Base-by-base conservation (phyloP, 2,329 filamentous ascomycete species). In the Lachnellula cervina region DNA sequence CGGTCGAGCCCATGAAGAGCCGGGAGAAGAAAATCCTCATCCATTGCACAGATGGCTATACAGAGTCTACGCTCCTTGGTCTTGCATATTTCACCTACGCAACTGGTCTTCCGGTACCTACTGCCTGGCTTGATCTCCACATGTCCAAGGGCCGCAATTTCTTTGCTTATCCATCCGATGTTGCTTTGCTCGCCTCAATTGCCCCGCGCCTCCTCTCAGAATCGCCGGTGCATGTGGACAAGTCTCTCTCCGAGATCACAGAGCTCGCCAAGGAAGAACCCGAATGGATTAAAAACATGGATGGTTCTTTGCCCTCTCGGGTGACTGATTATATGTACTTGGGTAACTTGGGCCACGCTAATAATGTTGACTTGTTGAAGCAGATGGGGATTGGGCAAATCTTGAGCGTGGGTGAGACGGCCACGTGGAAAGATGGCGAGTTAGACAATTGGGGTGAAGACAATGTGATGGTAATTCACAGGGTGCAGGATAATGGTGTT, bases 401-500 rank as follows among this genome's bases (percentile, higher is more conserved):
- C 44, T 77, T 99, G 28, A 97, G 92, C 65, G 91, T 99, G 32
- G 94, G 94, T 2, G 94, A 99, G 75, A 86, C 86, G 2, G 83
- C 94, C 1, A 84, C 83, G 62, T 97, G 94, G 94, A 79, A 80
- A 3, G 83, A 88, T 23, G 82, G 84, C 4, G 82, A 90, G 56
- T 74, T 84, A 50, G 82, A 88, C 37, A 75, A 77, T 48, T 96
- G 91, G 90, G 89, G 88, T 0, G 66, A 74, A 11, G 86, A 93
- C 37, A 94, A 95, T 62, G 75, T 96, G 17, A 84, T 94, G 68
- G 81, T 87, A 64, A 82, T 99, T 35, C 86, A 93, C 67, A 83
- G 87, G 14, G 90, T 99, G 5, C 94, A 97, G 69, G 94, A 99
- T 68, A 99, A 99, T 68, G 94, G 94, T 4, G 94, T 97, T 59